Evolutionary conservation across 2,329 filamentous ascomycete genomes (phyloP), one percentile per base, ranked within the genome.

Genomic region (Fusarium sp.): DNA sequence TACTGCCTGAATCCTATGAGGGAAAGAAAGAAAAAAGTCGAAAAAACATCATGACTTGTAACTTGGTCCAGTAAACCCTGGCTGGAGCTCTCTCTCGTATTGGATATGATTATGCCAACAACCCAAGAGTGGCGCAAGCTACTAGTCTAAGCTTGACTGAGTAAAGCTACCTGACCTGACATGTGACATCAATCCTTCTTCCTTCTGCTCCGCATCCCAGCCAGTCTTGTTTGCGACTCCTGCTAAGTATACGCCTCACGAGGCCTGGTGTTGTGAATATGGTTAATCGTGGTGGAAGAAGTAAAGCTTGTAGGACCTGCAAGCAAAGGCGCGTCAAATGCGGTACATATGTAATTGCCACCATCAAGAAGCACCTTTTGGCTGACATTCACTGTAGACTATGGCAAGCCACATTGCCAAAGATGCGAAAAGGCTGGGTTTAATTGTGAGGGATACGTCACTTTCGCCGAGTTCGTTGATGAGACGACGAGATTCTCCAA

Each of bases 301-400:
- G 62, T 18, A 65, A 61, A 62, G 62, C 62, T 2, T 65, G 62
- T 20, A 61, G 16, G 13, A 65, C 62, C 1, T 65, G 62, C 62
- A 65, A 55, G 42, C 62, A 55, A 45, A 54, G 62, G 16, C 62
- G 62, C 8, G 62, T 65, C 8, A 65, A 66, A 50, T 65, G 62
- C 47, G 62, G 62, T 65, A 50, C 8, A 16, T 42, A 44, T 8
- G 6, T 18, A 3, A n/a, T 6, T 15, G 4, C 10, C 26, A 10
- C 18, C 23, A 12, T 30, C 7, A 8, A 2, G 2, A 16, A 30
- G 9, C 4, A 9, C n/a, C 3, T 6, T 30, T 18, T n/a, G 11
- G 18, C 55, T 65, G 26, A 65, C 23, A 1, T 23, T 6, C 4
- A 15, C 7, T 23, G 11, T 16, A 65, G 62, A 65, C 45, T 44